Evolutionary conservation across 2,329 filamentous ascomycete genomes (phyloP), one percentile per base, ranked within the genome.

Genomic region (Talaromyces pinophilus): DNA sequence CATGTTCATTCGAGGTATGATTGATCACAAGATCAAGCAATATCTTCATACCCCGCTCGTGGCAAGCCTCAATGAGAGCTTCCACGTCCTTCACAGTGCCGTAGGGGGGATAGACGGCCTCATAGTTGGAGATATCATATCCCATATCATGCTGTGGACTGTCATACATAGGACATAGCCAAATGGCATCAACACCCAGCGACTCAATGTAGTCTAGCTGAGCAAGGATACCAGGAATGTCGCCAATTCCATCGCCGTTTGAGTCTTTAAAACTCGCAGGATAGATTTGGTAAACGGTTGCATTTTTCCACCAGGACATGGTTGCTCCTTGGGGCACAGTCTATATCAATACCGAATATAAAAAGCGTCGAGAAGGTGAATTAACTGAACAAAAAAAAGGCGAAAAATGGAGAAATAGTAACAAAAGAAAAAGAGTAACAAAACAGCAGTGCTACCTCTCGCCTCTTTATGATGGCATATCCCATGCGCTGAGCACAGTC

Each of bases 91-190:
- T 74, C 5, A 83, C 72, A 1, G 79, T 80, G 28, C 83, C 83
- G 69, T 83, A 85, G n/a, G 75, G 73, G 0, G 80, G 80, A 67
- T 84, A 80, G 62, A 85, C 81, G 62, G 78, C 77, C 65, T 80
- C 78, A 72, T 84, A 75, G 65, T 78, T 69, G 48, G 85, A 83
- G 59, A 90, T 87, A 72, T 90, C 89, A 65, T 84, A 85, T 54
- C 82, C 82, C 80, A 84, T 83, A 65, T 84, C 82, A 5, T 77
- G 76, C 69, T 82, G 81, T 10, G 82, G 81, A 17, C 79, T 82
- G 68, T 82, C 81, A 72, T 77, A 82, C 64, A 82, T 78, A 8
- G 89, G 90, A 46, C 67, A 75, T 1, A 77, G 66, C 75, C 76
- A 78, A 65, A 78, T 69, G 25, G 75, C 72, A 59, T 76, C 74